phyloP scores from a whole-genome alignment of 2,329 filamentous ascomycete species.

The Chaetothyriales sp. region DNA sequence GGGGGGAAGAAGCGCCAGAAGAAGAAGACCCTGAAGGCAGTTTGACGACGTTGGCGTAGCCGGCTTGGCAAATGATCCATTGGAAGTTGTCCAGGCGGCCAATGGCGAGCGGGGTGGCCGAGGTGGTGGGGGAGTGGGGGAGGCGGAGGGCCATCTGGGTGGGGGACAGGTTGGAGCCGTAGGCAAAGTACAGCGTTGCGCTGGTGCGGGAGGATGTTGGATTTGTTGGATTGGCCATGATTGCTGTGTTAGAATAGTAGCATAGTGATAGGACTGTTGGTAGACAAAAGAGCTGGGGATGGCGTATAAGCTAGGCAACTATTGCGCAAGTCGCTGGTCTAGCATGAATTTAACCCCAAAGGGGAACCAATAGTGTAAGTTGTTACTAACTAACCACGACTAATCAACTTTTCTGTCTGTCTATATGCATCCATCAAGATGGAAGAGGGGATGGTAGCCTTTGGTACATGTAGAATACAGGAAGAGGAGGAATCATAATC shows the following conservation, averaged over 20 bases:
- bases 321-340: too few species aligned
- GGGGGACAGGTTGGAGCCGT: conserved; percentile 31
- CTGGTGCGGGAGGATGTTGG: too few species aligned
- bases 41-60: conserved; percentile 30
- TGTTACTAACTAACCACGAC: too few species aligned
- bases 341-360: too few species aligned
- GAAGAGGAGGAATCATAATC: conserved; percentile 1
- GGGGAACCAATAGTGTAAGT: too few species aligned
- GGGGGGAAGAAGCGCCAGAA: neutral
- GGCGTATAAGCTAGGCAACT: too few species aligned
- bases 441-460: neutral
- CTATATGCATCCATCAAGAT: neutral
- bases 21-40: neutral
- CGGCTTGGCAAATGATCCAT: conserved; percentile 30
- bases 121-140: conserved; percentile 21
- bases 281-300: too few species aligned
- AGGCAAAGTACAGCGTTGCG: conserved; percentile 29
- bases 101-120: conserved; percentile 26
- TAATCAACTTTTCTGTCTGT: neutral
- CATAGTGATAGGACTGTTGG: too few species aligned
- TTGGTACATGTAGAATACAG: neutral
- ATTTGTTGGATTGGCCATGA: too few species aligned
- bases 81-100: conserved; percentile 26
- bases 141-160: conserved; percentile 29
- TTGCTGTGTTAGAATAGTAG: too few species aligned